Evolutionary conservation across 2,329 filamentous ascomycete species (phyloP), one percentile per base, ranked within the genome.

Genomic region (Mariannaea sp.): DNA sequence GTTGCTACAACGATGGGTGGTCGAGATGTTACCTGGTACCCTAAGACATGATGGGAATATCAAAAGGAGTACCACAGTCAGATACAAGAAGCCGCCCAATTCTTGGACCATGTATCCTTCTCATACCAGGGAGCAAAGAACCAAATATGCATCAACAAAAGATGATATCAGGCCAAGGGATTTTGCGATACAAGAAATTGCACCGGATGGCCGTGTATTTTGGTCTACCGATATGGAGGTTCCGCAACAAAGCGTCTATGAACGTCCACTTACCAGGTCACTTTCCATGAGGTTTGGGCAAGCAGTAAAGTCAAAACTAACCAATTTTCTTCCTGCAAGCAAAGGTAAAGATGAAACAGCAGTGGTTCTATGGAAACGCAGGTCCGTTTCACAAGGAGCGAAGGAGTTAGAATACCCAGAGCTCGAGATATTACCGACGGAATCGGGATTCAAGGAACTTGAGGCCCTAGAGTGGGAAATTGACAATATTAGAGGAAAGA

Each of bases 21-120:
- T 46, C 20, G 56, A 59, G 27, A 59, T 64, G 53, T 54, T 43
- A 16, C 57, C 50, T 20, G 47, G 20, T 39, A 17, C 38, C 35
- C 14, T 26, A 14, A 48, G 43, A 27, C 29, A 16, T 17, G 33
- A 24, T 13, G 39, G 48, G 3, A 24, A 14, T 9, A 32, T 44
- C 12, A 32, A 17, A 9, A 49, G 33, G 36, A 36, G 26, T 30
- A 36, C 9, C 14, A 55, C 32, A 30, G 33, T 29, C 14, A 57
- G 40, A 24, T 44, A 53, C 26, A 35, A 29, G 30, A 61, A 49
- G 4, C 66, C 66, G 22, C 68, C 70, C 4, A 58, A 56, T 12
- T 66, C 71, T 7, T 75, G 73, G 72, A 60, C 72, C 8, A 71
- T 50, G 22, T 73, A 67, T 46, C 64, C 69, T 14, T 71, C 72